Percentiles rank a stretch among this genome's conserved stretches.
These are phyloP conservation scores for Striga asiatica DNA, from an alignment of 257 asterid species.

Conservation along the genomic window DNA sequence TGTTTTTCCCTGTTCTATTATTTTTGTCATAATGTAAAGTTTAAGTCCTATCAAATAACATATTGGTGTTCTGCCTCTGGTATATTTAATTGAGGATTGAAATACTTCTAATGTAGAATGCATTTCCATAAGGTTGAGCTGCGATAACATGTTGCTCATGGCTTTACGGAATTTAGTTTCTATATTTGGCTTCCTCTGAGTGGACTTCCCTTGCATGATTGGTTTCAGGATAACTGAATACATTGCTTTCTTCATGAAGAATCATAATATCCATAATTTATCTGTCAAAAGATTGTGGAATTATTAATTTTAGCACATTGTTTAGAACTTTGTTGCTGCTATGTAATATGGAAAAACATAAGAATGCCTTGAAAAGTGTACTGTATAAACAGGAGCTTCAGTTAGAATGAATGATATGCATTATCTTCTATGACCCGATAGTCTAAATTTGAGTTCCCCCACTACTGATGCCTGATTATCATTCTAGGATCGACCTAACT, in stretches of 20 bases:
- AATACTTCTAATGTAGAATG: not conserved
- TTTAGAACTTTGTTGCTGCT: not conserved
- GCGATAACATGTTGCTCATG: not conserved
- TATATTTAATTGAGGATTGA: not conserved
- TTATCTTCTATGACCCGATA: slow-evolving; percentile 11
- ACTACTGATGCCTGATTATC: slow-evolving; percentile 5
- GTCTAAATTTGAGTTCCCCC: slow-evolving; percentile 5
- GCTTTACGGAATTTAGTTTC: not conserved
- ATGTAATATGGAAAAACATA: too few species aligned
- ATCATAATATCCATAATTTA: not conserved
- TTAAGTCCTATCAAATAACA: slow-evolving; percentile 4
- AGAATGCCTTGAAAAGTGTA: too few species aligned
- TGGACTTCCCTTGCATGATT: not conserved
- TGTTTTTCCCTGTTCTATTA: not conserved
- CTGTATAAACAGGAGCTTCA: not conserved
- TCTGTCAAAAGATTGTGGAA: not conserved
- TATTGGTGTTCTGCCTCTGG: not conserved
- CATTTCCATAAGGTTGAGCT: slow-evolving; percentile 5
- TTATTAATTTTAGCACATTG: not conserved
- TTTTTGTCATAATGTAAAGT: slow-evolving; percentile 7
- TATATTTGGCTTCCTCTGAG: not conserved
- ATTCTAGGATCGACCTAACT: slow-evolving; percentile 6
- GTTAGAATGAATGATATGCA: slow-evolving; percentile 10
- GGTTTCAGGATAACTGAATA: not conserved
- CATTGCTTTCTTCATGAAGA: slow-evolving; percentile 7